Base-by-base conservation (phyloP, 2,329 filamentous ascomycete genomes). In the Graphium sp. region DNA sequence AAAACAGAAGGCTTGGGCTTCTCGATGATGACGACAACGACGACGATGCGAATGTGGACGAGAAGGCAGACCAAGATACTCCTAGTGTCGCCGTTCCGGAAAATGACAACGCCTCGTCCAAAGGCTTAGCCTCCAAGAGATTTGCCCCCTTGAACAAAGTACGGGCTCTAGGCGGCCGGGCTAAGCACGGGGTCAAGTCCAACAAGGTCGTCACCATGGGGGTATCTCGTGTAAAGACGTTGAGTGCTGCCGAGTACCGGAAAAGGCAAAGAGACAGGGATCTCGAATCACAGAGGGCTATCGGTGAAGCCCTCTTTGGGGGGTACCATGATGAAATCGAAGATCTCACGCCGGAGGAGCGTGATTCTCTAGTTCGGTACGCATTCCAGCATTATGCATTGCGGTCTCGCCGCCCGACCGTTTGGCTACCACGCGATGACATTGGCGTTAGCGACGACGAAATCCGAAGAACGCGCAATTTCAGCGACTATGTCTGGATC, bases 341-440 rank as follows among this genome's bases (percentile, higher is more conserved):
- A 49, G 89, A 98, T 46, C 60, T 98, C 27, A 89, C 82, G 2
- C 82, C 84, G 0, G 81, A 87, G 12, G 83, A 94, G 48, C 69
- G 89, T 41, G 85, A 95, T 45, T 62, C 73, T 33, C 68, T 95
- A 22, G 79, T 89, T 9, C 76, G 76, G 31, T 76, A 84, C 42
- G 84, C 87, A 1, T 98, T 98, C 51, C 76, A 85, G 52, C 89
- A 98, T 45, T 75, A 74, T 19, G 89, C 89, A 1, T 61, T 94
- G 21, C 73, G 89, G 7, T 81, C 85, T 2, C 70, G 79, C 29
- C 67, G 84, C 30, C 89, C 89, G 0, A 82, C 81, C 0, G 74
- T 98, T 16, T 98, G 89, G 89, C 81, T 98, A 24, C 89, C 89
- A 0, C 71, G 77, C 8, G 89, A 98, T 44, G 79, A 89, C 39